phyloP scores from a whole-genome alignment of 768 basidiomycete genomes.

The Lactarius trivialis region DNA sequence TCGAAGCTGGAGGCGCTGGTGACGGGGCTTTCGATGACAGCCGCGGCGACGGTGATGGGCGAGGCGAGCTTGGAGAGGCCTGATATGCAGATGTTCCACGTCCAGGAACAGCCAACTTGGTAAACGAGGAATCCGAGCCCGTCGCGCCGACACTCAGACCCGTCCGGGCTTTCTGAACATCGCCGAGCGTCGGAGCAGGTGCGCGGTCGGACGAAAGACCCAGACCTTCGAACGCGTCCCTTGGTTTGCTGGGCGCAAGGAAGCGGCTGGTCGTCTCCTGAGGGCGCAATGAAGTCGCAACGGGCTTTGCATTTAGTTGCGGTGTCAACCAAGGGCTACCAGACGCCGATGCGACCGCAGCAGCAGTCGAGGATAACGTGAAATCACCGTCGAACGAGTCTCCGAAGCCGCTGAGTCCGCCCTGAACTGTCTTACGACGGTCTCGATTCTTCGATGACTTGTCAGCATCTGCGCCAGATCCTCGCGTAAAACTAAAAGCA shows the following conservation, averaged over 20 bases:
- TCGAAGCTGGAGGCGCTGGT: slow-evolving; percentile 13
- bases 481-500: slow-evolving; percentile 14
- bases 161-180: slow-evolving; percentile 65
- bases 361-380: slow-evolving; percentile 8
- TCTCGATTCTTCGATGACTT: slow-evolving; percentile 21
- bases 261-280: slow-evolving; percentile 11
- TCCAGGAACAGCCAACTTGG: slow-evolving; percentile 17
- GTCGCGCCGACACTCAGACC: slow-evolving; percentile 46
- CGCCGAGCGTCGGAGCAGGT: slow-evolving; percentile 62
- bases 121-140: neutral
- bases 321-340: slow-evolving; percentile 4
- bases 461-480: neutral
- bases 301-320: slow-evolving; percentile 1
- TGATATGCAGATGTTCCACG: slow-evolving; percentile 9
- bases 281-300: slow-evolving; percentile 1
- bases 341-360: slow-evolving; percentile 3
- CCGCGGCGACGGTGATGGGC: slow-evolving; percentile 19
- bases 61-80: slow-evolving; percentile 12
- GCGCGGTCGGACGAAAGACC: slow-evolving; percentile 44
- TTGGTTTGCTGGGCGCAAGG: slow-evolving; percentile 28
- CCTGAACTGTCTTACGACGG: slow-evolving; percentile 19
- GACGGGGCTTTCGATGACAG: slow-evolving; percentile 15
- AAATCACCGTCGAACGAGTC: slow-evolving; percentile 44
- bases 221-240: slow-evolving; percentile 77
- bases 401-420: slow-evolving; percentile 42